These are phyloP conservation scores for Microthlaspi erraticum DNA, from an alignment of 345 rosid species.

Conservation along the genomic window DNA sequence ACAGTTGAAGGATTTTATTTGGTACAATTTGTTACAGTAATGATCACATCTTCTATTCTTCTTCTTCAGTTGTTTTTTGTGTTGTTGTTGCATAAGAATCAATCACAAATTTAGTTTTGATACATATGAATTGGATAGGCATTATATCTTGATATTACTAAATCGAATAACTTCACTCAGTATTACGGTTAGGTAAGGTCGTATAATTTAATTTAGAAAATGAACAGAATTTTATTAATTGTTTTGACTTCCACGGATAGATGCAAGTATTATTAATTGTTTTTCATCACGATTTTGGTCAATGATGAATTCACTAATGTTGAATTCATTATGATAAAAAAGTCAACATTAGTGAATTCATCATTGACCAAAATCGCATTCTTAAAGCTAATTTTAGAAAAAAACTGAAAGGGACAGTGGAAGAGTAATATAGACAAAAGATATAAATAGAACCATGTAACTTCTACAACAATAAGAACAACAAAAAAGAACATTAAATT, in stretches of 20 bases:
- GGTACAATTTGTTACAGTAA: slow-evolving; percentile 1
- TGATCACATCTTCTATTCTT: slow-evolving; percentile 4
- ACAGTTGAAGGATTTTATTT: background rate
- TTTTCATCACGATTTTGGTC: slow-evolving; percentile 1
- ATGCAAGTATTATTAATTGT: no score
- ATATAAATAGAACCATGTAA: slow-evolving; percentile 2
- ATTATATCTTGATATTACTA: background rate
- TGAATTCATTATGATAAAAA: slow-evolving; percentile 9
- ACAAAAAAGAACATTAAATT: background rate
- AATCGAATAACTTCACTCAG: background rate
- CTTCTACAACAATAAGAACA: background rate
- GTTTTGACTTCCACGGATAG: background rate
- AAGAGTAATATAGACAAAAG: background rate
- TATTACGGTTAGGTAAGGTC: background rate
- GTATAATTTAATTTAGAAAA: background rate
- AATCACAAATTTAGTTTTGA: background rate
- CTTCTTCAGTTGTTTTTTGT: background rate
- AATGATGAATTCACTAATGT: background rate
- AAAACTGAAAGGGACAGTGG: background rate
- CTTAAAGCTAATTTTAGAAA: background rate
- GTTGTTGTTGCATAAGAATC: background rate
- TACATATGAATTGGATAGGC: background rate
- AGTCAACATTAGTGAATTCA: background rate
- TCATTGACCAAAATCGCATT: background rate
- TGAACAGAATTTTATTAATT: background rate